Percentiles rank a stretch among this genome's conserved stretches.
Conservation (phyloP, 495 filamentous ascomycete species). For the Aspergillus bridgeri region DNA sequence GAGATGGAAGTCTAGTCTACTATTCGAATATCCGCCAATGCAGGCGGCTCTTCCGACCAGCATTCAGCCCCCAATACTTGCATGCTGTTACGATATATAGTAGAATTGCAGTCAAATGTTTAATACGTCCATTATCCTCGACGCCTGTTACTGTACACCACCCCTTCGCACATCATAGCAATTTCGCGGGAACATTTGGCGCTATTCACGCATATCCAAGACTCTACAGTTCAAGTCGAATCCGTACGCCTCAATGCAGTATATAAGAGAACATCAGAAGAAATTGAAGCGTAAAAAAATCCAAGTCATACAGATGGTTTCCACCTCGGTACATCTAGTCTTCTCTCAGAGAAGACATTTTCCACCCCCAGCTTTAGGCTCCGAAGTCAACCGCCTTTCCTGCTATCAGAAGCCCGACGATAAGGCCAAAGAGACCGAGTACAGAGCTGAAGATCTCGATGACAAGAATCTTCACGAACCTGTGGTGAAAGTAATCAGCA, state of each 20-base stretch:
- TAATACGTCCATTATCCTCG: constrained; percentile 14
- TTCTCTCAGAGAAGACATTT: constrained; percentile 14
- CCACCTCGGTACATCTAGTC: constrained; percentile 6
- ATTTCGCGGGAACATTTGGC: constrained; percentile 25
- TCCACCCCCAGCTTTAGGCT: constrained; percentile 24
- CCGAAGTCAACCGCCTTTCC: constrained; percentile 77
- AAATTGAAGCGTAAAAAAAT: constrained; percentile 16
- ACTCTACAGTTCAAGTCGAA: constrained; percentile 30
- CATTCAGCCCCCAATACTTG: background rate
- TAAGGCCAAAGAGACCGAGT: constrained; percentile 94
- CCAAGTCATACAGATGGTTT: constrained; percentile 25
- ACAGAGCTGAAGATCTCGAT: constrained; percentile 99
- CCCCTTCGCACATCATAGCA: constrained; percentile 19
- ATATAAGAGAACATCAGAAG: constrained; percentile 29
- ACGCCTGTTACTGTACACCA: constrained; percentile 32
- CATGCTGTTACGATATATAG: background rate
- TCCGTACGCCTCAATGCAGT: constrained; percentile 45
- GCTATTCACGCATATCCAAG: constrained; percentile 28
- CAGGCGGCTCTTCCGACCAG: background rate
- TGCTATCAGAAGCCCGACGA: constrained; percentile 84
- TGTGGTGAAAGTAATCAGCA: constrained; percentile 34
- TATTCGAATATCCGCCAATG: background rate
- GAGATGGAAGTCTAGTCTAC: background rate
- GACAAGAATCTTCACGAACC: constrained; percentile 97
- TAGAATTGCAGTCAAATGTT: background rate